Base-by-base conservation (phyloP, 768 basidiomycete genomes). In the Agaricus sinodeliciosus region DNA sequence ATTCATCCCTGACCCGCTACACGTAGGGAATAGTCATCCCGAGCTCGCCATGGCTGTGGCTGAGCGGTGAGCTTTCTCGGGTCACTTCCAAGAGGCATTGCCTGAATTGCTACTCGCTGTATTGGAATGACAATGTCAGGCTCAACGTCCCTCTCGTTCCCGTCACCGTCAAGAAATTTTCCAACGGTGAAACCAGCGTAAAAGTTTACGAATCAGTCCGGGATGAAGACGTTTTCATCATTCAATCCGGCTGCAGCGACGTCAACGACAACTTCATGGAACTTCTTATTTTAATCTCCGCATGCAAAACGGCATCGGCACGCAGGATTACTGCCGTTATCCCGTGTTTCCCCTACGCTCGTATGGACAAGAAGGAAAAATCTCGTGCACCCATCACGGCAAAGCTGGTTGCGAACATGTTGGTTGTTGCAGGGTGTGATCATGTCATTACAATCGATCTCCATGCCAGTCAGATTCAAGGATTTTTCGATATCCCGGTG, bases 391-490 rank as follows among this genome's bases (percentile, higher is more conserved):
- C 96, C 22, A 99, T 99, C 67, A 97, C 95, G 4, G 94, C 95
- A 43, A 99, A 99, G 72, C 81, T 99, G 49, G 91, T 98, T 44
- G 94, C 95, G 19, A 98, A 96, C 69, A 98, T 98, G 95, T 76
- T 99, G 55, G 86, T 84, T 41, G 90, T 96, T 43, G 94, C 96
- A 8, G 95, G 95, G 19, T 96, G 94, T 65, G 95, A 98, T 70
- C 95, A 98, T 65, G 87, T 99, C 63, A 97, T 99, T 60, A 97
- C 95, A n/a, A 95, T 98, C 88, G 94, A 98, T 67, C 73, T 98
- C 47, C 95, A 97, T 64, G 94, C 95, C 39, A 89, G 88, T 62
- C 95, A 98, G 72, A 98, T 97, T 55, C 95, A 98, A 65, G 95
- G 95, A 6, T 98, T 98, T 76, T 98, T 98, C 67, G 94, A 97